Evolutionary conservation across 768 basidiomycete genomes (phyloP).

Genomic region (Strobilomyces confusus): DNA sequence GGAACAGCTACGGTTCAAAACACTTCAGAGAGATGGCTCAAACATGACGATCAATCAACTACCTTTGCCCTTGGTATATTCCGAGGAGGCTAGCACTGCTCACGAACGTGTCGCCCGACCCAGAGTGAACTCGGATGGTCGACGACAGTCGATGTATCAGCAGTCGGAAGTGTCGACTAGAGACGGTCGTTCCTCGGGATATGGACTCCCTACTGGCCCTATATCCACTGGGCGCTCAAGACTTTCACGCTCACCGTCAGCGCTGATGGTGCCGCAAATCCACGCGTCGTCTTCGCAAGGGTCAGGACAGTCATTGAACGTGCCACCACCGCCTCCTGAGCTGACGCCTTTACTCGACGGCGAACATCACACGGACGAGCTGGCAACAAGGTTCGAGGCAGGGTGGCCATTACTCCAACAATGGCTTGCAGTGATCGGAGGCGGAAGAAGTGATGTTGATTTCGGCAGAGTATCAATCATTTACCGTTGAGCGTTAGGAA

Average conservation of each 20-base stretch:
- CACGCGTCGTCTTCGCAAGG: conserved; percentile 25
- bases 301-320: conserved; percentile 18
- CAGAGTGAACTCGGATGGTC: conserved; percentile 30
- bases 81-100: conserved; percentile 13
- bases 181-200: conserved; percentile 20
- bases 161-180: conserved; percentile 22
- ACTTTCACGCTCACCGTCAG: conserved; percentile 57
- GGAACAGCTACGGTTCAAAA: conserved; percentile 58
- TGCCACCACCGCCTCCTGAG: conserved; percentile 43
- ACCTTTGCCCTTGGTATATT: conserved; percentile 12
- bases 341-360: conserved; percentile 71
- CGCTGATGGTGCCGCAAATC: conserved; percentile 38
- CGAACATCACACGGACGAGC: conserved; percentile 88
- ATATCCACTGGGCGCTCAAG: conserved; percentile 43
- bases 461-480: conserved; percentile 76
- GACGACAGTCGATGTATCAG: conserved; percentile 21
- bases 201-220: conserved; percentile 21
- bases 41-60: conserved; percentile 14
- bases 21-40: conserved; percentile 44
- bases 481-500: conserved; percentile 49
- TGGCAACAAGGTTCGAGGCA: conserved; percentile 76
- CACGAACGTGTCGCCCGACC: conserved; percentile 23
- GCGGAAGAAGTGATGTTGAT: conserved; percentile 58
- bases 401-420: conserved; percentile 79
- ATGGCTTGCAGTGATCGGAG: conserved; percentile 62